These are phyloP conservation scores for Escallonia herrerae DNA, from an alignment of 129 eudicot species.

Conservation along the genomic window DNA sequence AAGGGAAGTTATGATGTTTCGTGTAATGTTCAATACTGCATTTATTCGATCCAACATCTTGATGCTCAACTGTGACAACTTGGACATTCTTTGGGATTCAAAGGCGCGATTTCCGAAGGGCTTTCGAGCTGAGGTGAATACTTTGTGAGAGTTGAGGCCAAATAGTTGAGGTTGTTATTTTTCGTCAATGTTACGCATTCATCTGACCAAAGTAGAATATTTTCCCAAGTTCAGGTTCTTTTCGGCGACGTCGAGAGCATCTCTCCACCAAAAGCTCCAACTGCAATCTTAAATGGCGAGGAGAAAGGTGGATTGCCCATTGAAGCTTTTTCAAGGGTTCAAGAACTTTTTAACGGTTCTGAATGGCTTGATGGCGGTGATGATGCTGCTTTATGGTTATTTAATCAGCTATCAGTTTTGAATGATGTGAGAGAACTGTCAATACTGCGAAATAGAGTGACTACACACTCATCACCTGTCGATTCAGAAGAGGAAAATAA, in stretches of 20 bases:
- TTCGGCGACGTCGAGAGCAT: slow-evolving; percentile 80
- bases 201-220: slow-evolving; percentile 8
- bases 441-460: slow-evolving; percentile 57
- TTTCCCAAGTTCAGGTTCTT: slow-evolving; percentile 50
- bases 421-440: slow-evolving; percentile 78
- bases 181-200: neutral
- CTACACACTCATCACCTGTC: slow-evolving; percentile 64
- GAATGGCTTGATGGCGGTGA: slow-evolving; percentile 89
- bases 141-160: neutral
- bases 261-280: slow-evolving; percentile 62
- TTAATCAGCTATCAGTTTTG: slow-evolving; percentile 68
- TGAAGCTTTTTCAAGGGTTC: slow-evolving; percentile 97
- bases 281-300: slow-evolving; percentile 64
- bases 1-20: slow-evolving; percentile 97
- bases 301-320: slow-evolving; percentile 94
- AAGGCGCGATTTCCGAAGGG: slow-evolving; percentile 83
- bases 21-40: slow-evolving; percentile 96
- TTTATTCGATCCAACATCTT: slow-evolving; percentile 90
- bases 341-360: slow-evolving; percentile 84
- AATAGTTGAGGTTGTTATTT: neutral
- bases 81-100: slow-evolving; percentile 95
- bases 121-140: slow-evolving; percentile 83
- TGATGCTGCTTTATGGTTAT: slow-evolving; percentile 92
- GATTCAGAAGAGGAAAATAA: slow-evolving; percentile 94
- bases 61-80: slow-evolving; percentile 76